Evolutionary conservation across 257 asterid species (phyloP).

Genomic region (Plantago elongata): DNA sequence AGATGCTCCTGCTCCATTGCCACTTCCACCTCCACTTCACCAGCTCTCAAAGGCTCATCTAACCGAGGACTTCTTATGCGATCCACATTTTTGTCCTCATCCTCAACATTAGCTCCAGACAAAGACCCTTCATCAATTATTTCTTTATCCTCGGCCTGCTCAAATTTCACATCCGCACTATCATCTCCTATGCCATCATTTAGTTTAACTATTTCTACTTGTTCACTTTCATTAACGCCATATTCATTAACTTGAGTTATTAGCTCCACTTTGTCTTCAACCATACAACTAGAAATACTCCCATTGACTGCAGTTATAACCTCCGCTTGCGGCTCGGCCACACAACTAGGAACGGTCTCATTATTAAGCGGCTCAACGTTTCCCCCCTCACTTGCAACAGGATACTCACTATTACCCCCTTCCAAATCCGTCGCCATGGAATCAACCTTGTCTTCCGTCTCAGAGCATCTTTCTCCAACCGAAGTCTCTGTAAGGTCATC

Average conservation of each 20-base stretch:
- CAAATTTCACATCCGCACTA: conserved; percentile 21
- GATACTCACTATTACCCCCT: conserved; percentile 20
- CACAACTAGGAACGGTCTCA: not conserved
- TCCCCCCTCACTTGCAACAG: conserved; percentile 22
- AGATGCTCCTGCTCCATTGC: conserved; percentile 13
- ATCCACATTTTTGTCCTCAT: conserved; percentile 20
- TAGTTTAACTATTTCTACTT: conserved; percentile 26
- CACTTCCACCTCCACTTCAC: conserved; percentile 23
- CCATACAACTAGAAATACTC: conserved; percentile 16
- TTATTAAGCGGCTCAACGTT: conserved; percentile 9
- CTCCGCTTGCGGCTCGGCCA: too few relatives aligned
- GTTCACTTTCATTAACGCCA: conserved; percentile 22
- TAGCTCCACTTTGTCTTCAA: conserved; percentile 21
- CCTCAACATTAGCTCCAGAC: conserved; percentile 21
- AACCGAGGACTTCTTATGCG: conserved; percentile 21
- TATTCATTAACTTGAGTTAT: conserved; percentile 17
- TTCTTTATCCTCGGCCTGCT: conserved; percentile 26
- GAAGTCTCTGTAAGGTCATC: too few relatives aligned
- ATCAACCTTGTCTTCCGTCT: conserved; percentile 24
- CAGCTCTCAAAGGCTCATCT: conserved; percentile 24
- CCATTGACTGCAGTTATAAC: conserved; percentile 20
- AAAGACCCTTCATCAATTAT: conserved; percentile 22
- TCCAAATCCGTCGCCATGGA: conserved; percentile 24
- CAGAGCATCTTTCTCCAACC: too few relatives aligned
- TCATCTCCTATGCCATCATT: conserved; percentile 14